Base-by-base conservation (phyloP, 2,329 filamentous ascomycete genomes). In the Curvularia verruculosa region DNA sequence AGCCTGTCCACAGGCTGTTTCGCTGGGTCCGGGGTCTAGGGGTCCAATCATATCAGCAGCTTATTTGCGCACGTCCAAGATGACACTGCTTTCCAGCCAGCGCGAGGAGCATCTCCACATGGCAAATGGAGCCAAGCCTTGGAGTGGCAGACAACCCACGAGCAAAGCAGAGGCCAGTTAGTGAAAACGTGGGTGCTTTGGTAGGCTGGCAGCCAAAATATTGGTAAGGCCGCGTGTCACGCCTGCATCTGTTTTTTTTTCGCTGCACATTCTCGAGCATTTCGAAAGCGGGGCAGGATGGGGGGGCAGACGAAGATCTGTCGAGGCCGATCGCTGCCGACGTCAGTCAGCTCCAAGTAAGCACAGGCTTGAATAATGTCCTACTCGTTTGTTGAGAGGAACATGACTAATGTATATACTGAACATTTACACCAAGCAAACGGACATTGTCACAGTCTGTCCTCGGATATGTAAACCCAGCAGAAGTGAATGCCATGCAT, bases 1-100 rank as follows among this genome's bases (percentile, higher is more conserved):
- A 54, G 74, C 28, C 34, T 21, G 26, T 48, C 34, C n/a, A 36
- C 18, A 29, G 15, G 15, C 23, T 19, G 24, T 21, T 23, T 48
- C 45, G 45, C 29, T 48, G 45, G 45, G 45, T 48, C 45, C 45
- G 34, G 51, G 28, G 54, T 57, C 28, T 28, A 18, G 5, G 24
- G 41, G 15, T 28, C 19, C 31, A 34, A 48, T 48, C 31, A 48
- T 8, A 24, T n/a, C 26, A 13, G 8, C n/a, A 24, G 10, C 13
- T 49, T 13, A 24, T n/a, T 45, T 28, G 45, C 28, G 29, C 13
- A 43, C 40, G 18, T 23, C 13, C 15, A 47, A 19, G 15, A 37
- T 15, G 29, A 36, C 12, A 15, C 21, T 44, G 37, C 37, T 44
- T 5, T 28, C 44, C 52, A 12, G 26, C 26, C 24, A 39, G 12